phyloP scores from a whole-genome alignment of 345 rosid genomes.

The Lenwebbia sp. region DNA sequence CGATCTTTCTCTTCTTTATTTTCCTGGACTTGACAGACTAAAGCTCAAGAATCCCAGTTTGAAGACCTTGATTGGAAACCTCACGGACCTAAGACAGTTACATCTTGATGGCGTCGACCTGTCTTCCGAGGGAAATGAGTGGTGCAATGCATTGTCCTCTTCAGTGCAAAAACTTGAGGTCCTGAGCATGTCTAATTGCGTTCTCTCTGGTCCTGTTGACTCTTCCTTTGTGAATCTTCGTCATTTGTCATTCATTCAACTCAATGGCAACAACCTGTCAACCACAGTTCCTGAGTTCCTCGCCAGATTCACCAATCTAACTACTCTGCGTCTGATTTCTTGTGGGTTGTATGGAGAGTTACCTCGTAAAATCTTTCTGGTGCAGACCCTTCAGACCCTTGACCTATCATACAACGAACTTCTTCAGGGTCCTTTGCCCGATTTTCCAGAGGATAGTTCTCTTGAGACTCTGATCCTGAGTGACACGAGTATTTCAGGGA shows the following conservation, averaged over 20 bases:
- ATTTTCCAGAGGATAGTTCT: background rate
- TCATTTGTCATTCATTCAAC: conserved; percentile 8
- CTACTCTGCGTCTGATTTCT: background rate
- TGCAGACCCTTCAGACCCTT: conserved; percentile 10
- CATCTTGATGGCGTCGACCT: conserved; percentile 15
- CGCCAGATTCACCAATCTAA: conserved; percentile 10
- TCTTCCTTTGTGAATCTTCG: background rate
- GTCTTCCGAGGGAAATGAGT: conserved; percentile 8
- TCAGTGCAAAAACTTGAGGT: conserved; percentile 4
- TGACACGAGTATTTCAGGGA: conserved; percentile 9
- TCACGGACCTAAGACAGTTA: conserved; percentile 3
- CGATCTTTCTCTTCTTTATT: conserved; percentile 3
- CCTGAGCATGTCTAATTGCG: conserved; percentile 15
- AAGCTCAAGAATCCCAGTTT: conserved; percentile 17
- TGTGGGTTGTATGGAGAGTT: conserved; percentile 9
- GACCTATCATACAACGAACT: background rate
- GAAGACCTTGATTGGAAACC: conserved; percentile 3
- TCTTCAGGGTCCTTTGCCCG: conserved; percentile 15
- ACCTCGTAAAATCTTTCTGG: conserved; percentile 11
- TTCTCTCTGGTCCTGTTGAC: conserved; percentile 19
- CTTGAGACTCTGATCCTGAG: conserved; percentile 10
- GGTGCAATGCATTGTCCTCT: conserved; percentile 18
- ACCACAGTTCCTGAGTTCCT: conserved; percentile 14
- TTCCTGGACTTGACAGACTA: background rate
- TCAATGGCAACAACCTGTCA: conserved; percentile 9